phyloP scores from a whole-genome alignment of 805 yeast genomes.

The Debaryomyces tyrocola region DNA sequence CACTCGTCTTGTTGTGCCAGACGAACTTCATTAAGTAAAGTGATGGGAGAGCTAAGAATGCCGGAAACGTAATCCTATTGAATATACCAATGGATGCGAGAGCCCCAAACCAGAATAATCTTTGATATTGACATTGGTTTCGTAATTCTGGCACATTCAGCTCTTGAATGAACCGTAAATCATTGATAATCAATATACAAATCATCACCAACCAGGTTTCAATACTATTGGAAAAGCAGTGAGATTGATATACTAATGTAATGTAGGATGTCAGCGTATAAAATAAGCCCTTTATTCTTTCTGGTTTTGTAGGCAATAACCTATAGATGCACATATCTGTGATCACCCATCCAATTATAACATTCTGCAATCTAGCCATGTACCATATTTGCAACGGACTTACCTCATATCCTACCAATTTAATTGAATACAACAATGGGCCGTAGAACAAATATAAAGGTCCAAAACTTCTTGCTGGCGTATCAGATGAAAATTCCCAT shows the following conservation, averaged over 20 bases:
- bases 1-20: conserved; percentile 28
- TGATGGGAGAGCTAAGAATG: conserved; percentile 69
- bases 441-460: conserved; percentile 70
- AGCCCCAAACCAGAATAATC: conserved; percentile 41
- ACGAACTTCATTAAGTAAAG: conserved; percentile 46
- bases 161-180: conserved; percentile 27
- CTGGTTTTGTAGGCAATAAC: conserved; percentile 50
- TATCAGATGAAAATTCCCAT: conserved; percentile 73
- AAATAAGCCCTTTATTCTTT: conserved; percentile 47
- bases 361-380: conserved; percentile 50
- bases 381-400: conserved; percentile 55
- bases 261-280: conserved; percentile 62
- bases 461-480: conserved; percentile 69
- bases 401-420: conserved; percentile 31
- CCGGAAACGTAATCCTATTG: conserved; percentile 82
- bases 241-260: conserved; percentile 78
- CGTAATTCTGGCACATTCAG: conserved; percentile 3
- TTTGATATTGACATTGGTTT: conserved; percentile 1
- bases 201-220: conserved; percentile 64
- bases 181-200: conserved; percentile 50
- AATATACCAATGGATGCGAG: conserved; percentile 68
- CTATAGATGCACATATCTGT: conserved; percentile 46
- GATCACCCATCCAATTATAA: conserved; percentile 36
- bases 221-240: conserved; percentile 83
- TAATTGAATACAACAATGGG: conserved; percentile 49